Percentiles rank a stretch among this genome's conserved stretches.
phyloP scores from a whole-genome alignment of 345 rosid genomes.

The Geranium rotundifolium region DNA sequence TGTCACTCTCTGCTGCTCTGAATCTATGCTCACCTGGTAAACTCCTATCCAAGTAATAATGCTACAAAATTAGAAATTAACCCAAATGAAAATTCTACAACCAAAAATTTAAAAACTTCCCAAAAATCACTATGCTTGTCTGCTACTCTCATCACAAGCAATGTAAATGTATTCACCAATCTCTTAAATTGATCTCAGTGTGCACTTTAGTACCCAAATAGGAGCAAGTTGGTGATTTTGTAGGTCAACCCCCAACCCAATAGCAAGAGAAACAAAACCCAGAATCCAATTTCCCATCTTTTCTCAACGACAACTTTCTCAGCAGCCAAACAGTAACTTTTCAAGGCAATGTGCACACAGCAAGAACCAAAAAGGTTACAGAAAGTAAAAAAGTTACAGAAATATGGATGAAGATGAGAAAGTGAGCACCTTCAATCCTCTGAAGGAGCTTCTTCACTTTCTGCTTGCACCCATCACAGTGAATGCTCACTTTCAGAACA shows the following conservation, averaged over 20 bases:
- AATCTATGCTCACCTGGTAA: slow-evolving; percentile 53
- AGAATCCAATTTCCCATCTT: too few relatives aligned
- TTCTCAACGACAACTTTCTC: too few relatives aligned
- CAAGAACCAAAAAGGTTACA: neutral
- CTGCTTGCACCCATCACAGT: slow-evolving; percentile 78
- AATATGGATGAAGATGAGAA: neutral
- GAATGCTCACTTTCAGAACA: slow-evolving; percentile 69
- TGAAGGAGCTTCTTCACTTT: slow-evolving; percentile 79
- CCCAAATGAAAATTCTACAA: neutral
- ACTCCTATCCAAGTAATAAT: slow-evolving; percentile 33
- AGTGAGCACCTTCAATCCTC: slow-evolving; percentile 61
- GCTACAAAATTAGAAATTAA: neutral
- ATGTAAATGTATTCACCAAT: too few relatives aligned
- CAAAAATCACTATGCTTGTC: too few relatives aligned
- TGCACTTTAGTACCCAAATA: too few relatives aligned
- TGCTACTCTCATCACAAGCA: too few relatives aligned
- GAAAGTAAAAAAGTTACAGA: neutral
- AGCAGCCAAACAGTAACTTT: too few relatives aligned
- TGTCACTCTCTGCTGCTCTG: slow-evolving; percentile 69
- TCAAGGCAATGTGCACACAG: neutral
- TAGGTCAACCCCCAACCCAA: too few relatives aligned
- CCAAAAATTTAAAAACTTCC: too few relatives aligned
- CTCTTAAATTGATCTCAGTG: too few relatives aligned
- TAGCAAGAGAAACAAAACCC: neutral
- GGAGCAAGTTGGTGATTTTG: too few relatives aligned